Evolutionary conservation across 768 basidiomycete genomes (phyloP).

Genomic region (Chalciporus piperatus): DNA sequence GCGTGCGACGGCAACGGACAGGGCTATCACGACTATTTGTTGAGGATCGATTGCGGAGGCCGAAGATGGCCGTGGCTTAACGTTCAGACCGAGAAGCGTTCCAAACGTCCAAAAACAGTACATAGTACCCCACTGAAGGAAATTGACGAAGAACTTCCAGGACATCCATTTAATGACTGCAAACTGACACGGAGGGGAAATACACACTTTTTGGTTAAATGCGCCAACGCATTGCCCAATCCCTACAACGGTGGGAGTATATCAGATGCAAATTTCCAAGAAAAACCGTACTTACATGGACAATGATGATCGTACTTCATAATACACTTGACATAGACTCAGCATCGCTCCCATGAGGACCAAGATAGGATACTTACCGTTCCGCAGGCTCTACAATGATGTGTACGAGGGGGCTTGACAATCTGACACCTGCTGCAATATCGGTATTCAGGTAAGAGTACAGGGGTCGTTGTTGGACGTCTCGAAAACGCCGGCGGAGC

Average conservation of each 20-base stretch:
- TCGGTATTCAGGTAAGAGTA: conserved; percentile 60
- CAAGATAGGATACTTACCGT: conserved; percentile 47
- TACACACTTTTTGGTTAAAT: conserved; percentile 76
- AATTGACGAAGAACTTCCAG: conserved; percentile 78
- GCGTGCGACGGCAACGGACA: conserved; percentile 48
- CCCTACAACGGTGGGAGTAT: conserved; percentile 44
- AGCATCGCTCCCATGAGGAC: neutral
- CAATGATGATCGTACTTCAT: conserved; percentile 88
- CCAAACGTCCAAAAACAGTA: conserved; percentile 63
- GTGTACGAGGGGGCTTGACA: conserved; percentile 70
- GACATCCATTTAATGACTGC: neutral
- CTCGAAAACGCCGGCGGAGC: conserved; percentile 22
- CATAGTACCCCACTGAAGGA: conserved; percentile 59
- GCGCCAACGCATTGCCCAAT: conserved; percentile 95
- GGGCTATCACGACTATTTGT: conserved; percentile 64
- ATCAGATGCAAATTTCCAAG: neutral
- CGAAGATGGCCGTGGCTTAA: conserved; percentile 27
- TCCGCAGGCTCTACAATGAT: conserved; percentile 83
- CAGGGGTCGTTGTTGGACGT: conserved; percentile 39
- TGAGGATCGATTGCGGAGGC: conserved; percentile 54
- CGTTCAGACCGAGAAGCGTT: conserved; percentile 55
- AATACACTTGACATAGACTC: conserved; percentile 54
- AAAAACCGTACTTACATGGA: conserved; percentile 56
- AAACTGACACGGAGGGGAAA: neutral
- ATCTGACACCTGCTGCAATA: conserved; percentile 65